Base-by-base conservation (phyloP, 805 yeast species). In the Ogataea pilisensis region DNA sequence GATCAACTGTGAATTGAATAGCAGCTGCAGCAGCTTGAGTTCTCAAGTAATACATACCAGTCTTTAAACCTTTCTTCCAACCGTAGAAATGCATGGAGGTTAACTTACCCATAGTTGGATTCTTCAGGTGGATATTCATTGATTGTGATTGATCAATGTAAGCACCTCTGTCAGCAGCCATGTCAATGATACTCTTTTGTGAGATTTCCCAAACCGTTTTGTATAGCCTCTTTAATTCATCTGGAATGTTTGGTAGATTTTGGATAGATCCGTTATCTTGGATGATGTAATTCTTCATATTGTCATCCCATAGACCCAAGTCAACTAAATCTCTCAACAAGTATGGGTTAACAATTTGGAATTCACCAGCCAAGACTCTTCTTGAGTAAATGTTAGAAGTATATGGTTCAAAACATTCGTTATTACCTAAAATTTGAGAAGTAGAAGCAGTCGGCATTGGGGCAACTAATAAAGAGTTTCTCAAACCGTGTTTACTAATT, bases 11-110 rank as follows among this genome's bases (percentile, higher is more conserved):
- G 68, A 90, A 93, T 70, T 93, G 96, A 61, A 93, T 93, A 38
- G 98, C 96, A 42, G 96, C 91, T 38, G 96, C 82, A 27, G 98
- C 99, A 50, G 98, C 97, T 74, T 88, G 95, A 8, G 98, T 91
- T 71, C 98, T 85, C 65, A 93, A 72, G 68, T 93, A 93, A 73
- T 93, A 93, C 98, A 93, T 93, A 66, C 99, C 99, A 18, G 99
- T 93, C 77, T 93, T 93, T 64, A 93, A 78, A 47, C 99, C 99
- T 72, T 85, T 88, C 75, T 88, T 87, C 99, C 99, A 93, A 44
- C 98, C 99, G 61, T 93, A 91, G 74, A 93, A 93, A 66, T 93
- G 99, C 97, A 93, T 93, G 45, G 91, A 80, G 8, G 99, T 93
- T 61, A 93, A 77, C 66, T 93, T 93, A 63, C 96, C 96, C 95